phyloP scores from a whole-genome alignment of 2,329 filamentous ascomycete genomes.

The Beauveria sp. region DNA sequence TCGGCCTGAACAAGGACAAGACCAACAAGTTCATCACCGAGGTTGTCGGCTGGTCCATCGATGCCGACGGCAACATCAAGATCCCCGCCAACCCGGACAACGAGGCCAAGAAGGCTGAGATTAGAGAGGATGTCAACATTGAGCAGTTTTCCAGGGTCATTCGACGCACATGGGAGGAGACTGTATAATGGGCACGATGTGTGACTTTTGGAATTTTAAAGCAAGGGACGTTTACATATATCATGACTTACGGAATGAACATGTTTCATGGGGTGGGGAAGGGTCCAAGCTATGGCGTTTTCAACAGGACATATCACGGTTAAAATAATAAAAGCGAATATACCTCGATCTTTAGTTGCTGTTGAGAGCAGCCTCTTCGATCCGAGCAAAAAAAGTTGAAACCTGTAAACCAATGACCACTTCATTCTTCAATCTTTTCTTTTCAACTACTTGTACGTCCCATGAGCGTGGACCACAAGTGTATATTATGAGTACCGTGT shows the following conservation, averaged over 20 bases:
- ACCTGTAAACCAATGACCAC: background rate
- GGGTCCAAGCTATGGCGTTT: conserved; percentile 12
- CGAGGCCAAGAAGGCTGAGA: conserved; percentile 91
- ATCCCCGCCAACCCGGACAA: conserved; percentile 94
- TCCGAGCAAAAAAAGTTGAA: conserved; percentile 4
- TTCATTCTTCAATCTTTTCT: background rate
- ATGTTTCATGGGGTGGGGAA: conserved; percentile 4
- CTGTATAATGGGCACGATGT: conserved; percentile 20
- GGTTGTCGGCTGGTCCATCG: conserved; percentile 80
- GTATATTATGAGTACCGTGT: background rate
- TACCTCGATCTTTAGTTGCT: background rate
- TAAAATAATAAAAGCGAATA: conserved; percentile 10
- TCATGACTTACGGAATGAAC: conserved; percentile 8
- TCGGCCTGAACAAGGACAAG: conserved; percentile 60
- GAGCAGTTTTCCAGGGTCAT: conserved; percentile 78
- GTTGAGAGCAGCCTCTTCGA: background rate
- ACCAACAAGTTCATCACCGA: conserved; percentile 74
- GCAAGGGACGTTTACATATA: conserved; percentile 1
- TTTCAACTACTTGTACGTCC: background rate
- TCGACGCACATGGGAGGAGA: conserved; percentile 76
- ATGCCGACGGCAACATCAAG: conserved; percentile 56
- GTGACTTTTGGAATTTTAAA: background rate
- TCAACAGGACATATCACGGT: conserved; percentile 12
- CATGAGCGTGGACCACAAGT: background rate
- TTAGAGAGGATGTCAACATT: conserved; percentile 89